Conservation (phyloP, 2,329 filamentous ascomycete species). For the Cladosporium colombiae region DNA sequence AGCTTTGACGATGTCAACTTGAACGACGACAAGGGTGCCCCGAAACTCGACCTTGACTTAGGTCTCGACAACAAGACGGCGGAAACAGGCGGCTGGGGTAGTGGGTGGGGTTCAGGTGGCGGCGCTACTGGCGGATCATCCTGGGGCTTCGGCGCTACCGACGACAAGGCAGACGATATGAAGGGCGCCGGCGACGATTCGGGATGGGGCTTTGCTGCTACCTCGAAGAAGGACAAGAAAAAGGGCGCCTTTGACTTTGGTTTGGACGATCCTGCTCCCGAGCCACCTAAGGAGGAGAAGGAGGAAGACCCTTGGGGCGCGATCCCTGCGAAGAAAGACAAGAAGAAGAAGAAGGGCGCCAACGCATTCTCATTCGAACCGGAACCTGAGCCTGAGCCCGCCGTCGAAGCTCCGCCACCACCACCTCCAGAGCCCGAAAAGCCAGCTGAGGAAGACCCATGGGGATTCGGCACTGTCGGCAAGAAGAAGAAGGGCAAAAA, state of each 20-base stretch:
- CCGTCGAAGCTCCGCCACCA: slow-evolving; percentile 28
- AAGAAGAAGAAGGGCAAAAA: slow-evolving; percentile 50
- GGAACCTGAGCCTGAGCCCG: slow-evolving; percentile 28
- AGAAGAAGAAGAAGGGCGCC: slow-evolving; percentile 39
- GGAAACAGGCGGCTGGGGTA: slow-evolving; percentile 38
- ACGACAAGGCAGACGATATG: slow-evolving; percentile 29
- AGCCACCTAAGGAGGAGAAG: slow-evolving; percentile 27
- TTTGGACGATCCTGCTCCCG: slow-evolving; percentile 27
- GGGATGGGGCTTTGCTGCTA: slow-evolving; percentile 36
- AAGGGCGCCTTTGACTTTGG: slow-evolving; percentile 34
- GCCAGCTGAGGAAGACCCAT: slow-evolving; percentile 36
- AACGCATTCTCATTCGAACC: slow-evolving; percentile 24
- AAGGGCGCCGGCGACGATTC: slow-evolving; percentile 21
- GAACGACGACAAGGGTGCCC: slow-evolving; percentile 45
- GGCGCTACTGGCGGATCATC: slow-evolving; percentile 25
- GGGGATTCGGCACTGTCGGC: slow-evolving; percentile 33
- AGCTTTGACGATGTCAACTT: slow-evolving; percentile 51
- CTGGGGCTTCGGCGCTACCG: slow-evolving; percentile 39
- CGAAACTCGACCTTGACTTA: slow-evolving; percentile 52
- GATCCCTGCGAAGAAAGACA: slow-evolving; percentile 28
- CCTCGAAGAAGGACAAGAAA: slow-evolving; percentile 40
- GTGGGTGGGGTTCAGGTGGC: slow-evolving; percentile 35
- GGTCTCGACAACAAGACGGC: slow-evolving; percentile 34
- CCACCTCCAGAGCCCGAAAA: slow-evolving; percentile 31
- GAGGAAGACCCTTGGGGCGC: slow-evolving; percentile 31